Evolutionary conservation across 2,329 filamentous ascomycete genomes (phyloP).

Genomic region (Phyllosticta citrichinensis): DNA sequence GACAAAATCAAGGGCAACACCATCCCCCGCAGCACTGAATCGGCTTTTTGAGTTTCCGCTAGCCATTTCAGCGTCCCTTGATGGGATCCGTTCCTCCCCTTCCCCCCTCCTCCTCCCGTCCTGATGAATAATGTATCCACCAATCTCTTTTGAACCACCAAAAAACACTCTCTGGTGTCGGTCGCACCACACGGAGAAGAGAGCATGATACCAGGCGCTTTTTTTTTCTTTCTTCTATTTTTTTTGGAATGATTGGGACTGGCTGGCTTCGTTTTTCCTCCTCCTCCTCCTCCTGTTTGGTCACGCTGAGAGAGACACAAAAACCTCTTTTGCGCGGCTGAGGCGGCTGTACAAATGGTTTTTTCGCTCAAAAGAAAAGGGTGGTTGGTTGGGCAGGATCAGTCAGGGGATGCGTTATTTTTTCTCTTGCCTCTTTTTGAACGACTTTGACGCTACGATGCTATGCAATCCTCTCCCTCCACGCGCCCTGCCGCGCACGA

Average conservation of each 20-base stretch:
- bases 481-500: too few relatives aligned
- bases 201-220: neutral
- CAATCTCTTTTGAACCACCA: neutral
- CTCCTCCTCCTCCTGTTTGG: neutral
- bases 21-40: neutral
- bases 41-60: neutral
- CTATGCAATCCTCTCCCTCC: neutral
- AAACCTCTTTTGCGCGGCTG: neutral
- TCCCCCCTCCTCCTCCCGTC: neutral
- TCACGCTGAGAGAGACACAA: neutral
- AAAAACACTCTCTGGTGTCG: neutral
- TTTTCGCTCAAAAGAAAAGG: neutral
- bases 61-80: neutral
- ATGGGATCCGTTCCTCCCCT: neutral
- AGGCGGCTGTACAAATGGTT: neutral
- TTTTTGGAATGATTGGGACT: neutral
- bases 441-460: neutral
- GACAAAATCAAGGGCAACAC: conserved; percentile 17
- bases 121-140: neutral
- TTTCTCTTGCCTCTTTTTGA: neutral
- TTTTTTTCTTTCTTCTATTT: neutral
- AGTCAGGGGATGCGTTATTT: neutral
- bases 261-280: neutral
- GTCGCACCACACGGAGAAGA: neutral
- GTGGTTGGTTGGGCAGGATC: neutral